phyloP scores from a whole-genome alignment of 208 protist genomes.

The Acanthamoeba sp. region DNA sequence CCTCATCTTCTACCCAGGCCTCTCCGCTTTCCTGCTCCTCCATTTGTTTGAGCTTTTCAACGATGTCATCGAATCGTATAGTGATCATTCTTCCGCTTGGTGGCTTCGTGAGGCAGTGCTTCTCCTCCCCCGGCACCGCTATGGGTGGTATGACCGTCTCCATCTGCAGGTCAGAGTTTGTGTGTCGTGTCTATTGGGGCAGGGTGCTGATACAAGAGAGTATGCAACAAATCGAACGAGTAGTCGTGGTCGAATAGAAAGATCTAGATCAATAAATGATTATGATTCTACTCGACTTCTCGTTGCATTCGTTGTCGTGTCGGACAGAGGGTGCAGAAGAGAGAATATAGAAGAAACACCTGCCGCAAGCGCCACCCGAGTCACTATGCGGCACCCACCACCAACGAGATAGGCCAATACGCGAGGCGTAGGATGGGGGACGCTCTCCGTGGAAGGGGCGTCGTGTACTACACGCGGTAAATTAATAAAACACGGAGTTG shows the following conservation, averaged over 20 bases:
- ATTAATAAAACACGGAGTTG: constrained; percentile 20
- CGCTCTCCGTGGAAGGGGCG: neutral
- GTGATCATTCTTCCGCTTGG: neutral
- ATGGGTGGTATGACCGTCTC: neutral
- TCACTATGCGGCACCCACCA: constrained; percentile 32
- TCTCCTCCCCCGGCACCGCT: neutral
- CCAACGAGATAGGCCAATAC: neutral
- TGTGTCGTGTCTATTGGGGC: neutral
- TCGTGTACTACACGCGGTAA: neutral
- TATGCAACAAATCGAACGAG: constrained; percentile 15
- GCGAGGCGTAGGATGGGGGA: neutral
- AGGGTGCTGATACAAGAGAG: neutral
- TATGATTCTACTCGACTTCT: neutral
- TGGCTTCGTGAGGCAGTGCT: neutral
- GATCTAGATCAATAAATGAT: neutral
- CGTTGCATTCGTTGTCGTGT: constrained; percentile 14
- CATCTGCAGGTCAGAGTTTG: neutral
- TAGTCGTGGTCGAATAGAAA: neutral
- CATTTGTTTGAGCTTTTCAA: constrained; percentile 44
- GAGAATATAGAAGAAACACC: neutral
- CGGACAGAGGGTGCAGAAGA: neutral
- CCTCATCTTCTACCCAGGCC: neutral
- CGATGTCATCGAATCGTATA: neutral
- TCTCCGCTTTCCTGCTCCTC: constrained; percentile 47
- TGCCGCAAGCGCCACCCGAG: neutral